Evolutionary conservation across 2,329 filamentous ascomycete genomes (phyloP).

Genomic region (Curvularia sp.): DNA sequence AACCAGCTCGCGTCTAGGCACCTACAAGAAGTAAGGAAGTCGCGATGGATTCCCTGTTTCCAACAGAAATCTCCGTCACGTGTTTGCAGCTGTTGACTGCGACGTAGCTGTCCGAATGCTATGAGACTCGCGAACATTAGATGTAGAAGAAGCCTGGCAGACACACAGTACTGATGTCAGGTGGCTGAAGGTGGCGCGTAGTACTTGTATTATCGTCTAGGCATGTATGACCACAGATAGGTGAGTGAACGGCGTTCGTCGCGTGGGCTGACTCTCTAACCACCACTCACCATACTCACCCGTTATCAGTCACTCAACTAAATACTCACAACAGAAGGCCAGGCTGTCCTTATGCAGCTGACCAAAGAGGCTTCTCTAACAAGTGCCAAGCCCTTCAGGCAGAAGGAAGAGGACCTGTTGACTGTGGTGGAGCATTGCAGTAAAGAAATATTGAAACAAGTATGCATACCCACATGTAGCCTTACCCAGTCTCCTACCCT

Average conservation of each 20-base stretch:
- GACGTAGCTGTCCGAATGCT: not conserved
- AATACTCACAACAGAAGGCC: not conserved
- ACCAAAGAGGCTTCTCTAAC: not conserved
- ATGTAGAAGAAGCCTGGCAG: not conserved
- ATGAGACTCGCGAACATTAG: not conserved
- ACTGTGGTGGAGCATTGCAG: constrained; percentile 3
- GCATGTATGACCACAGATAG: not conserved
- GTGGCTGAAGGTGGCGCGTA: not conserved
- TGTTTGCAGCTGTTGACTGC: not conserved
- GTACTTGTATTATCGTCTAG: not conserved
- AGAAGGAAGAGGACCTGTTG: constrained; percentile 9
- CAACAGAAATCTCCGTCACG: not conserved
- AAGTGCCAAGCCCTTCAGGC: constrained; percentile 5
- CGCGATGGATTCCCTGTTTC: constrained; percentile 1
- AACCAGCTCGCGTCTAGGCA: not conserved
- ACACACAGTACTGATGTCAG: not conserved
- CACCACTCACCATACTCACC: not conserved
- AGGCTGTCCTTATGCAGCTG: constrained; percentile 2
- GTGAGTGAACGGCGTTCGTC: not conserved
- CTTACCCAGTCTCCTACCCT: constrained; percentile 4
- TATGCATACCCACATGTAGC: constrained; percentile 8
- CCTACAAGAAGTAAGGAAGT: not conserved
- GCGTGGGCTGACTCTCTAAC: not conserved
- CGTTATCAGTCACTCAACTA: not conserved
- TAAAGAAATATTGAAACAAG: not conserved